These are phyloP conservation scores for Microdochium nivale DNA, from an alignment of 2,329 filamentous ascomycete genomes.

Conservation along the genomic window DNA sequence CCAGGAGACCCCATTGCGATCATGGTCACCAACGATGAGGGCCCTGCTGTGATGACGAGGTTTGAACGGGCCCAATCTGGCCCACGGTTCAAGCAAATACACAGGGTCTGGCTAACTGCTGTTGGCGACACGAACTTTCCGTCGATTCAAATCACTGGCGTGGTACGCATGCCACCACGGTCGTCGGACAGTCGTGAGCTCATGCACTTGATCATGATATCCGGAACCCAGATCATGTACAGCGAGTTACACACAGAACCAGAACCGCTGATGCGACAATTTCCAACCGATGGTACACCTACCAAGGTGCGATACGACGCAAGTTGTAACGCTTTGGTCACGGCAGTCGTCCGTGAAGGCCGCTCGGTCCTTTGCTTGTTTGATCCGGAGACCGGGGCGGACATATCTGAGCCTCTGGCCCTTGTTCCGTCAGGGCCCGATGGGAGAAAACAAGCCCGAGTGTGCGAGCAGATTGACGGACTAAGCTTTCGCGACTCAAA, in stretches of 20 bases:
- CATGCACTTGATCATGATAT: conserved; percentile 38
- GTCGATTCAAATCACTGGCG: conserved; percentile 39
- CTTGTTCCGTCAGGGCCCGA: neutral
- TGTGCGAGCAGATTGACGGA: neutral
- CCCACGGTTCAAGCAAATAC: conserved; percentile 27
- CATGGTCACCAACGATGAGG: conserved; percentile 27
- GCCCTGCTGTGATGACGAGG: conserved; percentile 15
- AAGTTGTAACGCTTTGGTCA: conserved; percentile 14
- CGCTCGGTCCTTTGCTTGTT: conserved; percentile 20
- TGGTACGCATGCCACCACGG: conserved; percentile 30
- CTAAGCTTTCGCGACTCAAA: neutral
- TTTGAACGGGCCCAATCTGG: conserved; percentile 1
- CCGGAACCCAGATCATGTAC: conserved; percentile 41
- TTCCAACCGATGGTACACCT: conserved; percentile 27
- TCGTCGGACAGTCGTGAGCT: conserved; percentile 29
- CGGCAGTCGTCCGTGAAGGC: conserved; percentile 14
- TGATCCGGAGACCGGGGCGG: conserved; percentile 9
- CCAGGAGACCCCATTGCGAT: conserved; percentile 34
- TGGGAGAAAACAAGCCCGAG: neutral
- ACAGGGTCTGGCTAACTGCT: conserved; percentile 44
- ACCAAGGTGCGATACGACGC: conserved; percentile 20
- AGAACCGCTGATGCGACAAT: conserved; percentile 38
- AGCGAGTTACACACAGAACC: conserved; percentile 38
- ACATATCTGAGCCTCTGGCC: neutral
- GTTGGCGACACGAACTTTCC: conserved; percentile 33